Conservation (phyloP, 228 moss, liverwort and hornwort genomes). For the Sphagnum magellanicum region DNA sequence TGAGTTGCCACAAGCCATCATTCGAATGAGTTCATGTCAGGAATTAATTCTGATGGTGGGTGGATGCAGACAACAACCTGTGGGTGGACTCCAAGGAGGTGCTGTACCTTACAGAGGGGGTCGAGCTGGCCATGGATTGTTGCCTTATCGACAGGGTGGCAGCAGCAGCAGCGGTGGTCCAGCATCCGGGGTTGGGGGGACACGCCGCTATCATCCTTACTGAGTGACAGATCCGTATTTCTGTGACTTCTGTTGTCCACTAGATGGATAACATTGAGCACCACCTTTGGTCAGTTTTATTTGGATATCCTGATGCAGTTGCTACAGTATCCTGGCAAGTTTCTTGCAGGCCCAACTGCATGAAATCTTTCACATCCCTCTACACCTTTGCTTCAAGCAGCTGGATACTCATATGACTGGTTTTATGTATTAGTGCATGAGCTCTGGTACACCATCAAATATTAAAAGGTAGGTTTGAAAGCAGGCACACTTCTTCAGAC, state of each 20-base stretch:
- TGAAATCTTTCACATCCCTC: constrained; percentile 8
- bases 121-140: constrained; percentile 79
- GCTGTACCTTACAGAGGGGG: constrained; percentile 93
- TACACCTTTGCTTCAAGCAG: constrained; percentile 23
- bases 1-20: not conserved
- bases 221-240: constrained; percentile 44
- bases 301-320: not conserved
- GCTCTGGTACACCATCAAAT: no score
- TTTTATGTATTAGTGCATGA: no score
- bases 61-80: constrained; percentile 88
- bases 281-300: not conserved
- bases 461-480: no score
- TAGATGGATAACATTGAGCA: constrained; percentile 24
- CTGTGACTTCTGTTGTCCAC: constrained; percentile 14
- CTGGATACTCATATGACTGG: not conserved
- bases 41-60: constrained; percentile 5
- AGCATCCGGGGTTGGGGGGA: constrained; percentile 62
- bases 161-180: constrained; percentile 47
- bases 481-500: no score
- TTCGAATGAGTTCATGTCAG: not conserved
- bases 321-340: constrained; percentile 15
- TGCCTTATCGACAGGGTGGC: constrained; percentile 83
- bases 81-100: constrained; percentile 74
- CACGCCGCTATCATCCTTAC: constrained; percentile 93
- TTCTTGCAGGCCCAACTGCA: constrained; percentile 1